Conservation (phyloP, 2,329 filamentous ascomycete genomes). For the Aureobasidium namibiae region DNA sequence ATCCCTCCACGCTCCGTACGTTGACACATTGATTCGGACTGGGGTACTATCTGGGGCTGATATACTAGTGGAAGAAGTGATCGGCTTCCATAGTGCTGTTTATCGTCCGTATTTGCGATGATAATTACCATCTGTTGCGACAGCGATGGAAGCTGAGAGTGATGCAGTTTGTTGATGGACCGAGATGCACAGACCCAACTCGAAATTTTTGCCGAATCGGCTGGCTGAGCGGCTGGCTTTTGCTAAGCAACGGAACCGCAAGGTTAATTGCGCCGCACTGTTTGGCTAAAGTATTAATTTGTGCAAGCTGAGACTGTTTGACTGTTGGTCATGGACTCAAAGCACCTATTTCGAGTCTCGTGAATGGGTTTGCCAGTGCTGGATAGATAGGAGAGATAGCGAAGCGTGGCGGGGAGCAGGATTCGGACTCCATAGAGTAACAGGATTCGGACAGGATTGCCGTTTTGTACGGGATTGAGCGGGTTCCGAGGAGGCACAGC, state of each 20-base stretch:
- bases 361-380: background rate
- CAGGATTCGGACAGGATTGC: background rate
- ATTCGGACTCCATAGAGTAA: background rate
- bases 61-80: background rate
- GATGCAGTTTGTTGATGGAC: background rate
- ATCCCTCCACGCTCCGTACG: background rate
- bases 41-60: background rate
- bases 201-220: background rate
- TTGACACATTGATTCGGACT: background rate
- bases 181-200: background rate
- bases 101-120: background rate
- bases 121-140: background rate
- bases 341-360: background rate
- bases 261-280: conserved; percentile 9
- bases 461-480: background rate
- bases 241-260: conserved; percentile 5
- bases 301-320: background rate
- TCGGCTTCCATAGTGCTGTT: background rate
- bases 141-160: background rate
- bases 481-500: background rate
- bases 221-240: conserved; percentile 1
- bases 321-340: background rate
- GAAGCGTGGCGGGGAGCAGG: background rate
- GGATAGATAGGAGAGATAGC: background rate
- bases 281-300: background rate